Conservation (phyloP, 352 stramenopile genomes). For the Bremia lactucae region DNA sequence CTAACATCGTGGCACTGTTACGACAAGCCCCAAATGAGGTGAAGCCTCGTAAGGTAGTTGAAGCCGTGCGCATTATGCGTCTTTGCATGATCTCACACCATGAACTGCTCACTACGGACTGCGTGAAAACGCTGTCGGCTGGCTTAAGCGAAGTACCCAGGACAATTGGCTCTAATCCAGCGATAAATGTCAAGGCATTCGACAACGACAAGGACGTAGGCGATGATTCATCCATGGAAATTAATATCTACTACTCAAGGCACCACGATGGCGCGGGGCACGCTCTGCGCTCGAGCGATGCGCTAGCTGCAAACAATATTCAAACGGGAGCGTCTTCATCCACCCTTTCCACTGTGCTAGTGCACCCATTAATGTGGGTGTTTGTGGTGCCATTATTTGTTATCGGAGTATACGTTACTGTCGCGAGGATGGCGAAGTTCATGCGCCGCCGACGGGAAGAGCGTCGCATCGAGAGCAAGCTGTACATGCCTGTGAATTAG, state of each 20-base stretch:
- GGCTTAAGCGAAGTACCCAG: constrained; percentile 11
- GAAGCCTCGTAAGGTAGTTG: constrained; percentile 22
- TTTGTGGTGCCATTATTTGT: constrained; percentile 54
- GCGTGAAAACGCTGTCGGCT: constrained; percentile 31
- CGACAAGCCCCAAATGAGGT: constrained; percentile 21
- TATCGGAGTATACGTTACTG: constrained; percentile 44
- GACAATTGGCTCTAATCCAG: constrained; percentile 8
- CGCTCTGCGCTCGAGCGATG: constrained; percentile 19
- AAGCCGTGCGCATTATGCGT: constrained; percentile 34
- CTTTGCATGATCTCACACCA: constrained; percentile 43
- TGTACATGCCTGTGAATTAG: constrained; percentile 64
- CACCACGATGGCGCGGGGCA: constrained; percentile 30
- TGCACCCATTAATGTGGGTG: constrained; percentile 34
- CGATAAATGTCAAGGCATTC: constrained; percentile 4
- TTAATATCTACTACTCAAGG: constrained; percentile 45
- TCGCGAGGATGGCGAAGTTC: constrained; percentile 29
- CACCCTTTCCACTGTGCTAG: constrained; percentile 12
- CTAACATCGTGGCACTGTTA: constrained; percentile 40
- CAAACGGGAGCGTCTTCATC: constrained; percentile 13
- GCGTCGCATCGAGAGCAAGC: constrained; percentile 50
- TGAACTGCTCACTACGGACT: constrained; percentile 42
- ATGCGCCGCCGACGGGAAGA: constrained; percentile 47
- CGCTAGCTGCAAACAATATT: constrained; percentile 18
- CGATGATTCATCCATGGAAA: constrained; percentile 47
- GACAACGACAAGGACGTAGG: constrained; percentile 11